Evolutionary conservation across 441 rosid genomes (phyloP).

Genomic region (Raphanus hybrid): DNA sequence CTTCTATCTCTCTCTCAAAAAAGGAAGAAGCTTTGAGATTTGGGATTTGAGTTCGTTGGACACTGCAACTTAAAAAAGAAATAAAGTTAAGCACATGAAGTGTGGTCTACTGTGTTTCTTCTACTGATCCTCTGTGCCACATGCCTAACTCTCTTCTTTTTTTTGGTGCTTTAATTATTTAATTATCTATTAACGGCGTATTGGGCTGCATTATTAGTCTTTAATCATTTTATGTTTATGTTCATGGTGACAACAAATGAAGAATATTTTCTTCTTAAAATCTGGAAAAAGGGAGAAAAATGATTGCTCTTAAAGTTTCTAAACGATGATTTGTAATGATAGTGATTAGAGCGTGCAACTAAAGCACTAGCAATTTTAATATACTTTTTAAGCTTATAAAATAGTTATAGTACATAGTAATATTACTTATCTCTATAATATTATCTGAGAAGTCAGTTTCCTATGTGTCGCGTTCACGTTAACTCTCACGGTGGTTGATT

Average conservation of each 20-base stretch:
- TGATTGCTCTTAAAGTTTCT: constrained; percentile 14
- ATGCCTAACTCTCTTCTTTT: too few species aligned
- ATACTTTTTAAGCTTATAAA: too few species aligned
- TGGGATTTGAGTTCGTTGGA: constrained; percentile 39
- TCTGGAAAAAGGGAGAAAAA: background rate
- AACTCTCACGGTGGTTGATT: too few species aligned
- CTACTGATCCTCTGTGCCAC: constrained; percentile 31
- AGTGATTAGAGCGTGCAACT: constrained; percentile 22
- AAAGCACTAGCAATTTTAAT: background rate
- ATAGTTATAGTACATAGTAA: too few species aligned
- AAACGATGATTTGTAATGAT: constrained; percentile 3
- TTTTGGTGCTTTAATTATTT: constrained; percentile 3
- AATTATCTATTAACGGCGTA: background rate
- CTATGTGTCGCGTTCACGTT: too few species aligned
- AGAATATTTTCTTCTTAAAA: constrained; percentile 19
- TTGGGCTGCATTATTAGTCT: constrained; percentile 1
- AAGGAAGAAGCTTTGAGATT: constrained; percentile 33
- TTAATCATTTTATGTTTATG: constrained; percentile 14
- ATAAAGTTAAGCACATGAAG: constrained; percentile 3
- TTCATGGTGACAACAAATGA: constrained; percentile 13
- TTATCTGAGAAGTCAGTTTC: too few species aligned
- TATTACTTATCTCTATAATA: too few species aligned
- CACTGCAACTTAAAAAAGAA: constrained; percentile 23
- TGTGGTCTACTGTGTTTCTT: constrained; percentile 37
- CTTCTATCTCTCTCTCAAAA: background rate